Conservation (phyloP, 2,329 filamentous ascomycete genomes). For the Aschersonia sp. region DNA sequence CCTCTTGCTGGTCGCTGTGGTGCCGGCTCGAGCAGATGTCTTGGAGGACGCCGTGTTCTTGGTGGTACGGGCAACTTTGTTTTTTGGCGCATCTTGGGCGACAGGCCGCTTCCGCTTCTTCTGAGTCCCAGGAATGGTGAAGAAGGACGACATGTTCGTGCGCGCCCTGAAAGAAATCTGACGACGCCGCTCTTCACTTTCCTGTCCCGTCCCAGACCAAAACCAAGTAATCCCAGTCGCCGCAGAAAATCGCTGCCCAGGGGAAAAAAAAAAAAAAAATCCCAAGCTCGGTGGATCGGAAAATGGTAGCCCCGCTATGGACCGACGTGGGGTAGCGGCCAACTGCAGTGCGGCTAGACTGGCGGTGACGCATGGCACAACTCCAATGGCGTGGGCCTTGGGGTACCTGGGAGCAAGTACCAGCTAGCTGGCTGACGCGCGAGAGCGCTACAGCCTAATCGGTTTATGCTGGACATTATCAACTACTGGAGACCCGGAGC, state of each 20-base stretch:
- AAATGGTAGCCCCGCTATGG: not conserved
- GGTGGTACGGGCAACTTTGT: slow-evolving; percentile 35
- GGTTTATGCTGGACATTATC: not conserved
- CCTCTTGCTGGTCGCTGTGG: slow-evolving; percentile 26
- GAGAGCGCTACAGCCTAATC: slow-evolving; percentile 20
- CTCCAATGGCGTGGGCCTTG: not conserved
- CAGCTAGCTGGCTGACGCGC: slow-evolving; percentile 18
- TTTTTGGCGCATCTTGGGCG: slow-evolving; percentile 41
- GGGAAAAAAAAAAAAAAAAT: slow-evolving; percentile 24
- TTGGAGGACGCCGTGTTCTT: slow-evolving; percentile 19
- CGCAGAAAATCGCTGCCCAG: not conserved
- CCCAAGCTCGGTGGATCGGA: slow-evolving; percentile 4
- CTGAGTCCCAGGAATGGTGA: slow-evolving; percentile 73
- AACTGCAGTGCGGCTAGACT: slow-evolving; percentile 10
- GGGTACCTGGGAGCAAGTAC: not conserved
- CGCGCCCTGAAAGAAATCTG: not conserved
- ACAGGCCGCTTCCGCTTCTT: slow-evolving; percentile 74
- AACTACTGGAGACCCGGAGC: slow-evolving; percentile 1
- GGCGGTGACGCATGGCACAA: slow-evolving; percentile 20
- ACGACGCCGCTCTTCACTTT: not conserved
- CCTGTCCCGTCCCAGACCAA: not conserved
- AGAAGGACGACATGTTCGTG: slow-evolving; percentile 78
- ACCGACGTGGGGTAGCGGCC: not conserved
- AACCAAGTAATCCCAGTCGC: not conserved
- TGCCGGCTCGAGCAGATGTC: slow-evolving; percentile 21